Conservation (phyloP, 768 basidiomycete genomes). For the Suillus luteus region DNA sequence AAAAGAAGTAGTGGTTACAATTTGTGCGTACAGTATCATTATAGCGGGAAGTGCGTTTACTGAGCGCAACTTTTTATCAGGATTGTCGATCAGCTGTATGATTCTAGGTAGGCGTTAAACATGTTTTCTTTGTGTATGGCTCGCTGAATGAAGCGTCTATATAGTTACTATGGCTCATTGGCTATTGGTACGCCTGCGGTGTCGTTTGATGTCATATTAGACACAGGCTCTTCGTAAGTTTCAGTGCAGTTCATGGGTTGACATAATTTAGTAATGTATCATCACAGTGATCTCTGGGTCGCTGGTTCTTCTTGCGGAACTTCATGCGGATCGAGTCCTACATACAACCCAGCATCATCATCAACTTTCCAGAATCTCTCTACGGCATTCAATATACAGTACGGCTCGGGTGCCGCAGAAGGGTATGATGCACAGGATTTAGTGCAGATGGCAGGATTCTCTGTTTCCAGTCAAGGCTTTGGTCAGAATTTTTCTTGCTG, state of each 20-base stretch:
- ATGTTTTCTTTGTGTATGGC: not conserved
- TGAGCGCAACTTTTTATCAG: slow-evolving; percentile 34
- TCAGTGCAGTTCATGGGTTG: not conserved
- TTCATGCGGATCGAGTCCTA: slow-evolving; percentile 31
- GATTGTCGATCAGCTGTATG: slow-evolving; percentile 61
- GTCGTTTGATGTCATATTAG: slow-evolving; percentile 50
- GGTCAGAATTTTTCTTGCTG: slow-evolving; percentile 23
- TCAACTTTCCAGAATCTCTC: slow-evolving; percentile 39
- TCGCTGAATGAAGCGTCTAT: slow-evolving; percentile 4
- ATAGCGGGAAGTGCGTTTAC: slow-evolving; percentile 11
- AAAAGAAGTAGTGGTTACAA: slow-evolving; percentile 55
- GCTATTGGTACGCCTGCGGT: slow-evolving; percentile 49
- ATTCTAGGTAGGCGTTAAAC: slow-evolving; percentile 53
- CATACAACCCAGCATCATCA: slow-evolving; percentile 38
- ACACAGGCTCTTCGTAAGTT: slow-evolving; percentile 48
- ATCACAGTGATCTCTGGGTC: slow-evolving; percentile 53
- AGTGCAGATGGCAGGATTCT: slow-evolving; percentile 54
- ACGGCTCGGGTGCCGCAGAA: slow-evolving; percentile 49
- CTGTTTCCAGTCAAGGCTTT: slow-evolving; percentile 48
- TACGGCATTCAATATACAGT: slow-evolving; percentile 42
- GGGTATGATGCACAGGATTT: slow-evolving; percentile 49
- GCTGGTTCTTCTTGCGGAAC: slow-evolving; percentile 36
- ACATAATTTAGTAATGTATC: slow-evolving; percentile 1
- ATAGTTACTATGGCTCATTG: slow-evolving; percentile 41
- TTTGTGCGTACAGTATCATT: slow-evolving; percentile 38